Evolutionary conservation across 257 asterid species (phyloP).

Genomic region (Penstemon barbatus): DNA sequence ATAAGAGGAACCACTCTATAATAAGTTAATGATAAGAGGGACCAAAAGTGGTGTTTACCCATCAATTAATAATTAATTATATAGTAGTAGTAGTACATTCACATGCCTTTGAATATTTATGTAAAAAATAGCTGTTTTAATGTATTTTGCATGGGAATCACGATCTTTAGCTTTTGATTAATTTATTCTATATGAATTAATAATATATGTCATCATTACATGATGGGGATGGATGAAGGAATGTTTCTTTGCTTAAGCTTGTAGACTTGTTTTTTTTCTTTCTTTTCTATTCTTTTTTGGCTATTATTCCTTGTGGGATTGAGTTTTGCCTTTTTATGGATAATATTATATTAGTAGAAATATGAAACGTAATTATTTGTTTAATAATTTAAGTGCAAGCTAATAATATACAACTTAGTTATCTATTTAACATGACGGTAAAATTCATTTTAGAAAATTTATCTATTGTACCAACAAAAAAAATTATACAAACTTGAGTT

Average conservation of each 20-base stretch:
- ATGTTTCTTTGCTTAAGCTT: constrained; percentile 43
- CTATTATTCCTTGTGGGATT: constrained; percentile 32
- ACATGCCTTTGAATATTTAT: not conserved
- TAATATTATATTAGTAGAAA: not conserved
- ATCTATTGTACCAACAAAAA: no score
- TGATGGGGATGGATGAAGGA: constrained; percentile 32
- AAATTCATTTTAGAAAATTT: no score
- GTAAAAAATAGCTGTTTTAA: constrained; percentile 8
- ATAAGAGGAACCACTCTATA: no score
- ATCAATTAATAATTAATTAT: no score
- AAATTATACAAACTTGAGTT: no score
- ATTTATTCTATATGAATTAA: not conserved
- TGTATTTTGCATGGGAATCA: constrained; percentile 38
- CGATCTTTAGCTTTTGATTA: not conserved
- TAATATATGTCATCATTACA: constrained; percentile 33
- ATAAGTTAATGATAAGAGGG: no score
- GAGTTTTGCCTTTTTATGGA: constrained; percentile 25
- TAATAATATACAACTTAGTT: no score
- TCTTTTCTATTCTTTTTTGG: constrained; percentile 19
- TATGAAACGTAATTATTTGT: not conserved
- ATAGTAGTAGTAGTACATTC: no score
- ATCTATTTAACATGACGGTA: no score
- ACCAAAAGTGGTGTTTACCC: no score
- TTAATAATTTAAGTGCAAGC: no score
- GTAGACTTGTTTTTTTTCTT: constrained; percentile 25